Evolutionary conservation across 2,329 filamentous ascomycete species (phyloP), one percentile per base, ranked within the genome.

Genomic region (Colletotrichum sp.): DNA sequence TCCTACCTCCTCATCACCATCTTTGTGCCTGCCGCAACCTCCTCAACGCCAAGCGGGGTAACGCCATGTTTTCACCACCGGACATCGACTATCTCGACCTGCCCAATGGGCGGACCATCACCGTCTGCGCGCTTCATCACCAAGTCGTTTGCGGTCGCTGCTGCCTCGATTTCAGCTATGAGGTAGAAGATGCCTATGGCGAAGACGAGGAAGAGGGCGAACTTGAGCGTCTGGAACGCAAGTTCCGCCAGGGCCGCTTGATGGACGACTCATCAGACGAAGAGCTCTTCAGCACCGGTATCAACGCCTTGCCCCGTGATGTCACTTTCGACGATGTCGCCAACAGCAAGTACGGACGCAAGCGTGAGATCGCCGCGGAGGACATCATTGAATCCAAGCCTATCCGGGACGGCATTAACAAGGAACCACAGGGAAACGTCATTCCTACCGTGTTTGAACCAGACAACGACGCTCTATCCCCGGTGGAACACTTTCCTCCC

Each of bases 261-360:
- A 13, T 32, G 11, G 39, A 49, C 5, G 36, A 72, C 5, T 66
- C 39, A 44, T 44, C 36, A 12, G 57, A 27, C 11, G 65, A 69
- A 8, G 36, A 22, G 22, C 8, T 32, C 22, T 63, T 72, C 39
- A 57, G 55, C 64, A 62, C n/a, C 12, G 29, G 69, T 19, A 7
- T 86, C 79, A 80, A 83, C 79, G 79, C 82, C 72, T 73, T 84
- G 75, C 79, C 81, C 81, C 84, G 84, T 79, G 82, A 85, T 79
- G 79, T 81, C 74, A 82, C 82, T 79, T 77, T 83, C 66, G 77
- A 81, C 79, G 80, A 85, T 79, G 80, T 87, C 57, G 80, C 78
- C 78, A 85, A 85, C 83, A 85, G 86, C 77, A 77, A 82, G 75
- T 86, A 82, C 82, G 57, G 65, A 15, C 59, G 65, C 13, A 36